Evolutionary conservation across 768 basidiomycete species (phyloP).

Genomic region (Candolleomyces efflorescens): DNA sequence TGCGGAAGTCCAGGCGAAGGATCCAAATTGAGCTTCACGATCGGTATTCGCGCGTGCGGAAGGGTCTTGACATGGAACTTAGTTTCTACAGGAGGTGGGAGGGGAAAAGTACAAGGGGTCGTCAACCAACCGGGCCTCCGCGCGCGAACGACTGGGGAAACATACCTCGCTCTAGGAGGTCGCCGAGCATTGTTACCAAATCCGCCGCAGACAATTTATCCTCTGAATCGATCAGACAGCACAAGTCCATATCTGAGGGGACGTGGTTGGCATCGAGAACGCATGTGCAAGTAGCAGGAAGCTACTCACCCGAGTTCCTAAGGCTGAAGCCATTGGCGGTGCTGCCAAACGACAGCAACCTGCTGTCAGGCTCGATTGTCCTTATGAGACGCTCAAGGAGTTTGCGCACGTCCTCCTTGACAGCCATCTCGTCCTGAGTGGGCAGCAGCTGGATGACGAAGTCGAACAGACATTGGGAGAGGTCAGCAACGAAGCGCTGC

Average conservation of each 20-base stretch:
- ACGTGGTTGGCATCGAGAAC: constrained; percentile 1
- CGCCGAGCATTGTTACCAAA: constrained; percentile 91
- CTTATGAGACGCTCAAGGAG: constrained; percentile 93
- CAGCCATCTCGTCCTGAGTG: constrained; percentile 82
- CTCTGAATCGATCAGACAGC: constrained; percentile 89
- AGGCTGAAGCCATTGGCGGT: constrained; percentile 97
- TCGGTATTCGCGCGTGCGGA: constrained; percentile 96
- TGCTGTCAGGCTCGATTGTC: constrained; percentile 89
- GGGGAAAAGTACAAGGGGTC: background rate
- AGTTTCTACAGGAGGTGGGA: constrained; percentile 85
- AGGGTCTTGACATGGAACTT: constrained; percentile 96
- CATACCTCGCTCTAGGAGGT: constrained; percentile 89
- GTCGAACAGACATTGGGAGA: constrained; percentile 89
- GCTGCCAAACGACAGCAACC: constrained; percentile 91
- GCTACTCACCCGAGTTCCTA: constrained; percentile 80
- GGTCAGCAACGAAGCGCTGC: constrained; percentile 70
- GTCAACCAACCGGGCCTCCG: background rate
- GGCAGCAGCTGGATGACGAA: constrained; percentile 92
- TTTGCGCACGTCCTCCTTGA: constrained; percentile 95
- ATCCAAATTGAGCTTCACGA: constrained; percentile 93
- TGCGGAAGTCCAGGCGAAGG: constrained; percentile 76
- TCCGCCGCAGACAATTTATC: constrained; percentile 78
- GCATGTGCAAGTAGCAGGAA: background rate
- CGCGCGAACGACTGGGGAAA: constrained; percentile 13
- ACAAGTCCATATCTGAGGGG: constrained; percentile 91